Base-by-base conservation (phyloP, 2,329 filamentous ascomycete species). In the Verticillium dahliae region DNA sequence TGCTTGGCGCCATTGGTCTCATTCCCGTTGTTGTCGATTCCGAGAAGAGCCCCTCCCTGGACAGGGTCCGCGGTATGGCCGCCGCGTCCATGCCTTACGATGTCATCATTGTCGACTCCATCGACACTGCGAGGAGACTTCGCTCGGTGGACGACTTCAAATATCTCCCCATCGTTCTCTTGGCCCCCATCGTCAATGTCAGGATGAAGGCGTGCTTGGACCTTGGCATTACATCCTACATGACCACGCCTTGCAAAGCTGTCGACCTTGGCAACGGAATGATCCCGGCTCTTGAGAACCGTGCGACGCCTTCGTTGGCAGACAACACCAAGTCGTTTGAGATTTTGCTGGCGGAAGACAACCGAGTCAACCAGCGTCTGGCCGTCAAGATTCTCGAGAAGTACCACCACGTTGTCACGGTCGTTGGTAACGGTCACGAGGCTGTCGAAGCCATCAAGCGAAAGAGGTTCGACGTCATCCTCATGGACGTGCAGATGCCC, bases 401-500 rank as follows among this genome's bases (percentile, higher is more conserved):
- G 76, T 97, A 97, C 75, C 93, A 97, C 71, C 91, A 96, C 72
- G 88, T 89, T 33, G 91, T 96, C 31, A 94, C 90, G 1, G 95
- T 99, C 31, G 95, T 97, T 54, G 92, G 93, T 69, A 99, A 99
- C 72, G 95, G 95, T 64, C 84, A 93, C 66, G 94, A 98, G 72
- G 95, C 95, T 1, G 87, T 98, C 14, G 90, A 97, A 71, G 88
- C 90, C n/a, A 88, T 97, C 68, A 93, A 96, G 81, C 86, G 89
- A 73, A 94, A 90, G 78, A 90, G 91, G 72, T 99, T 96, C 73
- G 95, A 99, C 74, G 91, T 97, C 64, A 95, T 99, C 66, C 83
- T 99, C 57, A 99, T 99, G 95, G 95, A 99, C 72, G 95, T 99
- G 18, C 95, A 98, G 74, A 99, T 99, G 95, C 95, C 95, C n/a